Evolutionary conservation across 805 yeast species (phyloP).

Genomic region (Wickerhamiella parazyma): DNA sequence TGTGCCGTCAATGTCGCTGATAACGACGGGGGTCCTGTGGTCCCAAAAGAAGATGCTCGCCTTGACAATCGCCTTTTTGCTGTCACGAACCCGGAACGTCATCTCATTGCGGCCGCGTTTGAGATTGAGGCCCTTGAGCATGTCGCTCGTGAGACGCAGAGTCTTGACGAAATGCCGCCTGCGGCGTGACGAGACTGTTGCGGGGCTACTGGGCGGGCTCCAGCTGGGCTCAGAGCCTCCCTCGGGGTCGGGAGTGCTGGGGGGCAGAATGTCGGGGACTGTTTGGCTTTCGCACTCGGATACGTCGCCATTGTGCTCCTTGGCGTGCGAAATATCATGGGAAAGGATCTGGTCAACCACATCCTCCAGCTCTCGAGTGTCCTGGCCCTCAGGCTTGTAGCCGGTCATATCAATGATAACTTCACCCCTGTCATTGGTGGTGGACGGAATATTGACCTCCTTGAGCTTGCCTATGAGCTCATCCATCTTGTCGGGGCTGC

Average conservation of each 20-base stretch:
- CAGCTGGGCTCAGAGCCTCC: background rate
- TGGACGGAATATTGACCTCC: slow-evolving; percentile 71
- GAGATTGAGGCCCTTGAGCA: slow-evolving; percentile 57
- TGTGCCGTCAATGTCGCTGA: slow-evolving; percentile 95
- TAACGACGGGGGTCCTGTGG: slow-evolving; percentile 73
- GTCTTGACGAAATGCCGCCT: slow-evolving; percentile 58
- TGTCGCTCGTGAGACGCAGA: slow-evolving; percentile 80
- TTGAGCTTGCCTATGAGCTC: slow-evolving; percentile 16
- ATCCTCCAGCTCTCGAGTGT: slow-evolving; percentile 60
- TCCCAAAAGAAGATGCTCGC: slow-evolving; percentile 78
- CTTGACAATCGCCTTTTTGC: slow-evolving; percentile 52
- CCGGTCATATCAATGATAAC: slow-evolving; percentile 89
- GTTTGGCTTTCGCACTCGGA: background rate
- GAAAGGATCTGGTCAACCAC: slow-evolving; percentile 55
- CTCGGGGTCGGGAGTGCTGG: background rate
- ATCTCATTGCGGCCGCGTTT: slow-evolving; percentile 69
- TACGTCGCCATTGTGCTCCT: slow-evolving; percentile 1
- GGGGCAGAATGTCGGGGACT: slow-evolving; percentile 2
- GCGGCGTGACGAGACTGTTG: slow-evolving; percentile 1
- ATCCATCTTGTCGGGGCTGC: slow-evolving; percentile 18
- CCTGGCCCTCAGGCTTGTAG: slow-evolving; percentile 56
- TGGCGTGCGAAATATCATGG: slow-evolving; percentile 46
- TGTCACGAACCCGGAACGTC: slow-evolving; percentile 67
- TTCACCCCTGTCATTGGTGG: slow-evolving; percentile 79
- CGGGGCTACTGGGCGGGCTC: slow-evolving; percentile 13